Evolutionary conservation across 1,139 yeast species (phyloP), one percentile per base, ranked within the genome.

Genomic region (Saccharomycopsis phalli): DNA sequence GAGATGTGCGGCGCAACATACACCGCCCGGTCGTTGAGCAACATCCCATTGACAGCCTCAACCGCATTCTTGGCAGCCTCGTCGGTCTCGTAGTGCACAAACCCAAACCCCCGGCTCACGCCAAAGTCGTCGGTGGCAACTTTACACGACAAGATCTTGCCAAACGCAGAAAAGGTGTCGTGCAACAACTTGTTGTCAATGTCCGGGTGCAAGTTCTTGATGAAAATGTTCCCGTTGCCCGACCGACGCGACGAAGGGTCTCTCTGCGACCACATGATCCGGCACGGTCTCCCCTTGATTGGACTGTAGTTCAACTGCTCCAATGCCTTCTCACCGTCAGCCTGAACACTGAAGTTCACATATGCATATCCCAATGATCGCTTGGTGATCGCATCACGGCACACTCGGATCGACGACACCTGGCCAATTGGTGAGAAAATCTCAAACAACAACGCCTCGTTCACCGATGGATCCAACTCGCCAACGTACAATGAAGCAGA

Each of bases 181-280:
- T 88, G 95, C 59, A 91, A 76, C 57, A 96, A 95, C 76, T 91
- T 91, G 86, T 91, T 91, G 69, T 91, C 99, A 59, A 91, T 91
- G 58, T 88, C 95, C 47, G 95, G 94, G 66, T 91, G 96, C 69
- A 91, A 79, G 77, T 91, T 93, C 80, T 91, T 91, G 72, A 91
- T 91, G 76, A 83, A 91, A 54, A 93, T 81, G 76, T 91, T 91
- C 60, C 96, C 96, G 52, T 86, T 83, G 63, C 97, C 97, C 60
- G 82, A 81, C 74, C 84, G 86, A 75, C 98, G 84, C 57, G 81
- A 66, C 51, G 95, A 76, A 51, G 98, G 98, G 65, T 91, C 97
- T 70, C 98, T 86, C 74, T 93, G 98, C 53, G 97, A 87, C 96
- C 97, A 88, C 98, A 93, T 93, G 71, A 91, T 91, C 69, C 99